A percentile compares a stretch with the other conserved stretches of the same genome.
Evolutionary conservation across 2,329 filamentous ascomycete genomes (phyloP).

Genomic region (Leptodontidium sp.): DNA sequence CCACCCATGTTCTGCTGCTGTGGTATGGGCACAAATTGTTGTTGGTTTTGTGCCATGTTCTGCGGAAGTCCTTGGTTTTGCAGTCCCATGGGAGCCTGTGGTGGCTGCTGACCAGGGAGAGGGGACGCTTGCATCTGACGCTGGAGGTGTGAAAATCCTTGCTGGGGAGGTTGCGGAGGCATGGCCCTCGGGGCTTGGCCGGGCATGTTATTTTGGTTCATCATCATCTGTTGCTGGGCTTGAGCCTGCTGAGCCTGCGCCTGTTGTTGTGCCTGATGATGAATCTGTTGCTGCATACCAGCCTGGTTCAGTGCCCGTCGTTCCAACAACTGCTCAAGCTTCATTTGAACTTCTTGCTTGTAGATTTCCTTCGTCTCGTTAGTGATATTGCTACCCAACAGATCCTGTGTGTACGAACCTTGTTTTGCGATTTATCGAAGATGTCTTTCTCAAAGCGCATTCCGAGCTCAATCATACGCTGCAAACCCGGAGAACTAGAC

Average conservation of each 20-base stretch:
- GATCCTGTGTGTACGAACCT: constrained; percentile 36
- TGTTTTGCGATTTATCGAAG: constrained; percentile 41
- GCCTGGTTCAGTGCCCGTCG: constrained; percentile 41
- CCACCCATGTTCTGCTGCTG: constrained; percentile 37
- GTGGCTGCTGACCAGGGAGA: constrained; percentile 56
- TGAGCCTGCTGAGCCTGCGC: constrained; percentile 51
- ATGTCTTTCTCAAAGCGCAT: constrained; percentile 45
- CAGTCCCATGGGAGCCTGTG: constrained; percentile 46
- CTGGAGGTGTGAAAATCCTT: constrained; percentile 65
- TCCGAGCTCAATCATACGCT: constrained; percentile 43
- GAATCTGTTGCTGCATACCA: constrained; percentile 55
- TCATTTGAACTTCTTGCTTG: constrained; percentile 40
- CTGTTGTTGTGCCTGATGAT: constrained; percentile 53
- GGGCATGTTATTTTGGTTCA: constrained; percentile 60
- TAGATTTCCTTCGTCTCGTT: constrained; percentile 40
- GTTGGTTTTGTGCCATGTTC: constrained; percentile 42
- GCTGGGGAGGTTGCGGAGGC: constrained; percentile 58
- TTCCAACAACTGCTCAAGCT: constrained; percentile 43
- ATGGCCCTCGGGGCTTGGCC: constrained; percentile 58
- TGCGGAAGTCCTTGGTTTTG: constrained; percentile 42
- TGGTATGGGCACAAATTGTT: constrained; percentile 26
- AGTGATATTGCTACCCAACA: constrained; percentile 25
- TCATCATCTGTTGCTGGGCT: constrained; percentile 59
- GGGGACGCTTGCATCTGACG: constrained; percentile 65
- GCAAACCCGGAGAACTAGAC: constrained; percentile 34